These are phyloP conservation scores for Aspergillus brunneoviolaceus DNA, from an alignment of 2,329 filamentous ascomycete species.

Conservation along the genomic window DNA sequence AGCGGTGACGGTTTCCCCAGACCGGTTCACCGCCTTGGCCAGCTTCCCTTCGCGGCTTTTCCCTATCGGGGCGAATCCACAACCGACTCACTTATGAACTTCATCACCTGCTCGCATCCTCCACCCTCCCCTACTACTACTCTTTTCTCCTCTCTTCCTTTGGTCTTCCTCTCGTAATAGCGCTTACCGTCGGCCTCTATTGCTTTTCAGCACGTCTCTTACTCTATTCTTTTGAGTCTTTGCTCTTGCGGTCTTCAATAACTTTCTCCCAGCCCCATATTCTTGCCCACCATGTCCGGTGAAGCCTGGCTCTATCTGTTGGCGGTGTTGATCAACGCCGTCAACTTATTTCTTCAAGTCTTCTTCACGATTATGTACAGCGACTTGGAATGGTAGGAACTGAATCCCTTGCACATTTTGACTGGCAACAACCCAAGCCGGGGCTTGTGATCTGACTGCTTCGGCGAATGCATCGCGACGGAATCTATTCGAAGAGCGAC, in stretches of 20 bases:
- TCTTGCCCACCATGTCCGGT: constrained; percentile 72
- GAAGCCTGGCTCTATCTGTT: constrained; percentile 98
- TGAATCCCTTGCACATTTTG: not conserved
- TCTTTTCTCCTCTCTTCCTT: constrained; percentile 3
- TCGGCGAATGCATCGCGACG: constrained; percentile 9
- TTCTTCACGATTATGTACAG: constrained; percentile 99
- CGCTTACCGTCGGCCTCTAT: constrained; percentile 17
- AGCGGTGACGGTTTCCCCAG: not conserved
- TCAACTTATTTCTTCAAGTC: constrained; percentile 99
- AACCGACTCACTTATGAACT: not conserved
- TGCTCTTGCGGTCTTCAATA: constrained; percentile 9
- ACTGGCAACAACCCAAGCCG: not conserved
- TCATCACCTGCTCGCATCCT: not conserved
- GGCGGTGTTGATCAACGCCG: constrained; percentile 97
- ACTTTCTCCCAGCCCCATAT: constrained; percentile 9
- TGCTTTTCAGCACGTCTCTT: constrained; percentile 10
- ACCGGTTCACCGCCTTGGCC: constrained; percentile 16
- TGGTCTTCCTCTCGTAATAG: constrained; percentile 18
- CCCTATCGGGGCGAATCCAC: constrained; percentile 16
- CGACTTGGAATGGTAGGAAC: constrained; percentile 90
- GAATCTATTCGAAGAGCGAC: constrained; percentile 5
- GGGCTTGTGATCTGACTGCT: not conserved
- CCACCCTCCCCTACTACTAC: not conserved
- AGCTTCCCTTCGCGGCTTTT: constrained; percentile 16
- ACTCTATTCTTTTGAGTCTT: constrained; percentile 20